Conservation (phyloP, 345 rosid species). For the Excoecaria cochinchinensis region DNA sequence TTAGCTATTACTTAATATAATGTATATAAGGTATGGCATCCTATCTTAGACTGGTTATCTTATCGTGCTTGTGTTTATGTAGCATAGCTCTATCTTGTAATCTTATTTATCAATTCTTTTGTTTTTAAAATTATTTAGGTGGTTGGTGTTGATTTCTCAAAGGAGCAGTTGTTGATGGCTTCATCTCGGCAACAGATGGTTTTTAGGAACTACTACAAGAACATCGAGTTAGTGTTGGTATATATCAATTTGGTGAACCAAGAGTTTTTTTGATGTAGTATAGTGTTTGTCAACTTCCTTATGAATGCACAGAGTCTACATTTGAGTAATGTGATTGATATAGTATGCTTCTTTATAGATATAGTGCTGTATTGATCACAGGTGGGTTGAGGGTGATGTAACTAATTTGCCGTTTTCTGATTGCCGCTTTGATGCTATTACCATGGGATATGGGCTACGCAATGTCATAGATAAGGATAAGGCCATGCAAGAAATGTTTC, state of each 20-base stretch:
- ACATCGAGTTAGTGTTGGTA: slow-evolving; percentile 92
- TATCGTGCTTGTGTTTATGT: background rate
- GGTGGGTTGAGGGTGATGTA: slow-evolving; percentile 90
- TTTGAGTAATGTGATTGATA: background rate
- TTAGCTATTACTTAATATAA: background rate
- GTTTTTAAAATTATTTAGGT: slow-evolving; percentile 44
- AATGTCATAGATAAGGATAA: slow-evolving; percentile 62
- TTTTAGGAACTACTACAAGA: slow-evolving; percentile 55
- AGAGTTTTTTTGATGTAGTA: background rate
- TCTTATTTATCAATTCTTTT: background rate
- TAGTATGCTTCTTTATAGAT: background rate
- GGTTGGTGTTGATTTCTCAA: slow-evolving; percentile 77
- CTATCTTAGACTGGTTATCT: background rate
- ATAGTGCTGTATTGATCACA: slow-evolving; percentile 15
- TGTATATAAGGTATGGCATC: background rate
- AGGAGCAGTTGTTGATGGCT: slow-evolving; percentile 68
- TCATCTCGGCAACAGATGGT: slow-evolving; percentile 50
- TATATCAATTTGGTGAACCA: slow-evolving; percentile 16
- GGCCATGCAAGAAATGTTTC: slow-evolving; percentile 64
- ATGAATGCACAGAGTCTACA: background rate
- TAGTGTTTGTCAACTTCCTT: background rate
- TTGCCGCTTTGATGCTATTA: slow-evolving; percentile 68
- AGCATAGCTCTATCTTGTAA: background rate
- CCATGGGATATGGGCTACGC: slow-evolving; percentile 86
- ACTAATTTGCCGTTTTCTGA: slow-evolving; percentile 69